Evolutionary conservation across 2,329 filamentous ascomycete genomes (phyloP).

Genomic region (Macroventuria anomochaeta): DNA sequence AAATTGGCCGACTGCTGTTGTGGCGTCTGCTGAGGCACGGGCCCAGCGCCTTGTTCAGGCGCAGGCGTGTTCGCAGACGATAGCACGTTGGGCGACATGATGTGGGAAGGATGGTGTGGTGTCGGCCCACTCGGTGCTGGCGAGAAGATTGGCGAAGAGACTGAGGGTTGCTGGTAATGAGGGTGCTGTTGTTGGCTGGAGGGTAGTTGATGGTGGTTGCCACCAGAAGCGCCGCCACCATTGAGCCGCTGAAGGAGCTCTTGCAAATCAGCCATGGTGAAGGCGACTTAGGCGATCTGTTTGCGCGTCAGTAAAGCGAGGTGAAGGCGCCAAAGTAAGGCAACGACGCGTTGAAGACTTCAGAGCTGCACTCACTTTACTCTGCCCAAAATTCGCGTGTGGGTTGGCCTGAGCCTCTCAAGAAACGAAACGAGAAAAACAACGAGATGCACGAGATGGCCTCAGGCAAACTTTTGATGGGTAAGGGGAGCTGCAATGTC

Average conservation of each 20-base stretch:
- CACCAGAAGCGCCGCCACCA: slow-evolving; percentile 35
- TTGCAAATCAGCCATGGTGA: slow-evolving; percentile 53
- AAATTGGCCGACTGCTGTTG: slow-evolving; percentile 60
- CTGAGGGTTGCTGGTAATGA: slow-evolving; percentile 61
- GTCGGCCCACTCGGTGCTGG: slow-evolving; percentile 61
- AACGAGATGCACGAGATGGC: slow-evolving; percentile 14
- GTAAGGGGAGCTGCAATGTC: slow-evolving; percentile 10
- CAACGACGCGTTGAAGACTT: slow-evolving; percentile 7
- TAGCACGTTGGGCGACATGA: slow-evolving; percentile 63
- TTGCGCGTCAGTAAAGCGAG: slow-evolving; percentile 21
- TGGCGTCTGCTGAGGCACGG: slow-evolving; percentile 49
- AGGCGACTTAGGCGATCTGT: slow-evolving; percentile 29
- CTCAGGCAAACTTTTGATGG: slow-evolving; percentile 15
- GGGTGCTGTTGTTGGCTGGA: slow-evolving; percentile 33
- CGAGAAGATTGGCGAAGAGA: slow-evolving; percentile 65
- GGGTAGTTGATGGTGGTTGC: slow-evolving; percentile 30
- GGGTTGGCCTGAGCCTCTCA: slow-evolving; percentile 10
- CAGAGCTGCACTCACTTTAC: slow-evolving; percentile 32
- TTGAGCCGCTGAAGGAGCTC: slow-evolving; percentile 54
- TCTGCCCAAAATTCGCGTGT: slow-evolving; percentile 39
- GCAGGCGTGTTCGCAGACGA: slow-evolving; percentile 54
- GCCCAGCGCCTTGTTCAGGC: slow-evolving; percentile 47
- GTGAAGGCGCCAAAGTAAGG: slow-evolving; percentile 13
- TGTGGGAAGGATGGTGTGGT: slow-evolving; percentile 63
- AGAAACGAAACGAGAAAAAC: slow-evolving; percentile 1